phyloP scores from a whole-genome alignment of 768 basidiomycete species.

The Mycena belliarum region DNA sequence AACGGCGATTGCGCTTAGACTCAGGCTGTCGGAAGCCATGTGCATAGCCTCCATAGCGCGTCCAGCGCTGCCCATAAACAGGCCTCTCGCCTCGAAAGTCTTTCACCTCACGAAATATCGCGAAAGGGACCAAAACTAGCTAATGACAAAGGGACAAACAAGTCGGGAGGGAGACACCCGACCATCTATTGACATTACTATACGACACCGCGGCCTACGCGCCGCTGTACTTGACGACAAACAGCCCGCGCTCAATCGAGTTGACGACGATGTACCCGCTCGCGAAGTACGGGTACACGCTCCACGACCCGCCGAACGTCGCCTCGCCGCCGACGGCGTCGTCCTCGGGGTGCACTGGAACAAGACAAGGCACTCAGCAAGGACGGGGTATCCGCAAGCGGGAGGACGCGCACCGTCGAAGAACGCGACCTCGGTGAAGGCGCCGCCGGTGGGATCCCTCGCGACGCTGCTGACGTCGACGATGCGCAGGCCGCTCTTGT shows the following conservation, averaged over 20 bases:
- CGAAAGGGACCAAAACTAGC: too few species aligned
- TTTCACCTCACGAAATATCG: too few species aligned
- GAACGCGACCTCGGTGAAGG: constrained; percentile 29
- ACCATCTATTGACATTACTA: too few species aligned
- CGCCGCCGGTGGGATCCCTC: constrained; percentile 29
- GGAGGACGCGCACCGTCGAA: constrained; percentile 25
- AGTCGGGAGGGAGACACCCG: too few species aligned
- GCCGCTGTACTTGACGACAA: constrained; percentile 15
- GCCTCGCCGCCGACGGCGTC: constrained; percentile 19
- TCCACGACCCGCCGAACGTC: constrained; percentile 17
- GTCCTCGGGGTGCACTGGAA: constrained; percentile 17
- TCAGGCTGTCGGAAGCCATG: too few species aligned
- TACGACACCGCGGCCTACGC: background rate
- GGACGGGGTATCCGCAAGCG: background rate
- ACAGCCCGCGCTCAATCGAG: constrained; percentile 16
- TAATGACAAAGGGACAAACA: too few species aligned
- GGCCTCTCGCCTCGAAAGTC: too few species aligned
- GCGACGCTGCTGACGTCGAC: constrained; percentile 30
- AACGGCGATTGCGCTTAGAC: too few species aligned
- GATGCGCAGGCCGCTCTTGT: constrained; percentile 31
- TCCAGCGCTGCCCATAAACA: too few species aligned
- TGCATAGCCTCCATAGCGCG: too few species aligned
- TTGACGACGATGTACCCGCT: constrained; percentile 18
- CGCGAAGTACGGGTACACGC: constrained; percentile 17
- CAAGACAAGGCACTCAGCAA: background rate